A percentile compares a stretch with the other conserved stretches of the same genome.
Conservation (phyloP, 2,329 filamentous ascomycete genomes). For the Fusarium robinianum region DNA sequence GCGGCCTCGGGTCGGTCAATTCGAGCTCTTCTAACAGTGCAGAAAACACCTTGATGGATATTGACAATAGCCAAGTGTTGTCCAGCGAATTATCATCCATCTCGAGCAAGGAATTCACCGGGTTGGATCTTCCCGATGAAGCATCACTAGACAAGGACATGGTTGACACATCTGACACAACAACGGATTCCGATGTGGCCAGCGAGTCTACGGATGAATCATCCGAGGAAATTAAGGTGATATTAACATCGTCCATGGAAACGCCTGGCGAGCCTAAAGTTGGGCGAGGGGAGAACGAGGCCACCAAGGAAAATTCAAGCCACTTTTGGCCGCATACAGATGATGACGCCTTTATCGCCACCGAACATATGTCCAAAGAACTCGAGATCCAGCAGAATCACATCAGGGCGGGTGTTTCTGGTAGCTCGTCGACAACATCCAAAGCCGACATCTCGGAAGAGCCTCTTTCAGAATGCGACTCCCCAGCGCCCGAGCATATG, state of each 20-base stretch:
- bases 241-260: neutral
- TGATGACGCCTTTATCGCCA: too few species aligned
- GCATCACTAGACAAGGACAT: neutral
- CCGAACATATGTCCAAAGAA: too few species aligned
- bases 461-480: too few species aligned
- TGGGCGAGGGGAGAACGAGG: neutral
- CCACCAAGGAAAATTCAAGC: too few species aligned
- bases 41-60: neutral
- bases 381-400: too few species aligned
- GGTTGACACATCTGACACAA: conserved; percentile 1
- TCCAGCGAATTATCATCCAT: conserved; percentile 28
- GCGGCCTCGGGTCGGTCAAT: neutral
- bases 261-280: neutral
- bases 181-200: conserved; percentile 3
- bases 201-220: conserved; percentile 1
- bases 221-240: neutral
- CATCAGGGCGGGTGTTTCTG: too few species aligned
- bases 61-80: neutral
- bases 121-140: conserved; percentile 5
- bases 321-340: too few species aligned
- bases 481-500: too few species aligned
- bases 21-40: neutral
- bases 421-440: conserved; percentile 3
- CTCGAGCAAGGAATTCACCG: conserved; percentile 16
- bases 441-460: too few species aligned